A percentile compares a stretch with the other conserved stretches of the same genome.
Evolutionary conservation across 805 yeast genomes (phyloP).

Genomic region (Candida tallmaniae): DNA sequence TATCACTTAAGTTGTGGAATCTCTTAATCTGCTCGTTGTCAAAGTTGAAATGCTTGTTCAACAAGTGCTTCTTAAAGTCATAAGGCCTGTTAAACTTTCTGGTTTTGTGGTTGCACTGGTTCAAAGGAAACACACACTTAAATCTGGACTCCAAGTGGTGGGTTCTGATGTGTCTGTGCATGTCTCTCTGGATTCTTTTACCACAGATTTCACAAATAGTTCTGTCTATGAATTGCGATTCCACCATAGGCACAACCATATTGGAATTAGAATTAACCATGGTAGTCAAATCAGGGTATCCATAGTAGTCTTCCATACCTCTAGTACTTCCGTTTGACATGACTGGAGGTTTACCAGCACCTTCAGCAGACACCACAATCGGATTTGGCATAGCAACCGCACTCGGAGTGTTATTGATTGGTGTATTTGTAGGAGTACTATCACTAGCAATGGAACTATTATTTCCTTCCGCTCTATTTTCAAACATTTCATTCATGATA

Average conservation of each 20-base stretch:
- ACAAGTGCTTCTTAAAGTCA: slow-evolving; percentile 61
- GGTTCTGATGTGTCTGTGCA: slow-evolving; percentile 59
- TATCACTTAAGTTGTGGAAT: slow-evolving; percentile 49
- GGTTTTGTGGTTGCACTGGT: slow-evolving; percentile 52
- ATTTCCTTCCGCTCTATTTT: neutral
- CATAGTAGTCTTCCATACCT: neutral
- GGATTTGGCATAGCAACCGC: neutral
- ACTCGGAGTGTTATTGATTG: neutral
- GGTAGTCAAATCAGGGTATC: slow-evolving; percentile 36
- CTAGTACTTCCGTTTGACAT: neutral
- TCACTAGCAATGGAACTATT: neutral
- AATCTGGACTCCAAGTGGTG: slow-evolving; percentile 56
- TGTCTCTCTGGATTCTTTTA: slow-evolving; percentile 52
- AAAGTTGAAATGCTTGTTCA: slow-evolving; percentile 56
- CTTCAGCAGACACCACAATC: neutral
- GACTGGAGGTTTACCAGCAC: neutral
- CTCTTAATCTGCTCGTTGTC: slow-evolving; percentile 42
- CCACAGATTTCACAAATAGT: slow-evolving; percentile 49
- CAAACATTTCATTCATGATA: neutral
- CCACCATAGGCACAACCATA: slow-evolving; percentile 33
- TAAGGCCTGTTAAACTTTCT: slow-evolving; percentile 65
- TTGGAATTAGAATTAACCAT: slow-evolving; percentile 31
- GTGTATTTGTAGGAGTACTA: neutral
- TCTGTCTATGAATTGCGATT: slow-evolving; percentile 34
- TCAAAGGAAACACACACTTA: slow-evolving; percentile 52